These are phyloP conservation scores for Metschnikowia lachancei DNA, from an alignment of 805 yeast genomes.

Conservation along the genomic window DNA sequence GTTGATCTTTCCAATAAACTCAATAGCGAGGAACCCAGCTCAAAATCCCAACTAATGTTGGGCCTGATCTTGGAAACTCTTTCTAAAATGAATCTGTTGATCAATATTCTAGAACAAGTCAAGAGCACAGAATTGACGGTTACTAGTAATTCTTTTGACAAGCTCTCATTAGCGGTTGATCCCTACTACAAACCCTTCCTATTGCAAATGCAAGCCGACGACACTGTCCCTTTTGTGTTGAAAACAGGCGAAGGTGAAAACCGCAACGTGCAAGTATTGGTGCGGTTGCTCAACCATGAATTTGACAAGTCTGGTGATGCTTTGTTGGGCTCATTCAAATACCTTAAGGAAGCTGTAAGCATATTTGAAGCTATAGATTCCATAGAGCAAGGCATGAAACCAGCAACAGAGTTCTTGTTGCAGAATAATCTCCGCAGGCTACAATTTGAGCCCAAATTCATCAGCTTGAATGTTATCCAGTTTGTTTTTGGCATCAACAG, in stretches of 20 bases:
- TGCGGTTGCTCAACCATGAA: slow-evolving; percentile 27
- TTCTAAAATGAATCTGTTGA: slow-evolving; percentile 31
- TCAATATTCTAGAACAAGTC: slow-evolving; percentile 35
- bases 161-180: slow-evolving; percentile 31
- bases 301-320: slow-evolving; percentile 11
- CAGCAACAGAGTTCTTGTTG: slow-evolving; percentile 16
- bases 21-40: slow-evolving; percentile 18
- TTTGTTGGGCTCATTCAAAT: slow-evolving; percentile 35
- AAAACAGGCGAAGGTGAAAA: slow-evolving; percentile 13
- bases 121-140: slow-evolving; percentile 28
- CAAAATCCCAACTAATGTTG: slow-evolving; percentile 19
- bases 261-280: slow-evolving; percentile 18
- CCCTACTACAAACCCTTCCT: slow-evolving; percentile 18
- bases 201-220: slow-evolving; percentile 17
- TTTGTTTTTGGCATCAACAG: slow-evolving; percentile 32
- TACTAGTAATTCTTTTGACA: slow-evolving; percentile 26
- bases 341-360: slow-evolving; percentile 32
- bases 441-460: slow-evolving; percentile 32
- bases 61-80: slow-evolving; percentile 29
- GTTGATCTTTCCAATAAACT: slow-evolving; percentile 27
- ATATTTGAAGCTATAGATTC: slow-evolving; percentile 25
- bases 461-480: slow-evolving; percentile 32
- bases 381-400: slow-evolving; percentile 14
- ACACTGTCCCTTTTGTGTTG: slow-evolving; percentile 6
- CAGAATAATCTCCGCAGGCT: slow-evolving; percentile 33